These are phyloP conservation scores for Gracilariopsis chorda DNA, from an alignment of 23 red algal genomes.

Conservation along the genomic window DNA sequence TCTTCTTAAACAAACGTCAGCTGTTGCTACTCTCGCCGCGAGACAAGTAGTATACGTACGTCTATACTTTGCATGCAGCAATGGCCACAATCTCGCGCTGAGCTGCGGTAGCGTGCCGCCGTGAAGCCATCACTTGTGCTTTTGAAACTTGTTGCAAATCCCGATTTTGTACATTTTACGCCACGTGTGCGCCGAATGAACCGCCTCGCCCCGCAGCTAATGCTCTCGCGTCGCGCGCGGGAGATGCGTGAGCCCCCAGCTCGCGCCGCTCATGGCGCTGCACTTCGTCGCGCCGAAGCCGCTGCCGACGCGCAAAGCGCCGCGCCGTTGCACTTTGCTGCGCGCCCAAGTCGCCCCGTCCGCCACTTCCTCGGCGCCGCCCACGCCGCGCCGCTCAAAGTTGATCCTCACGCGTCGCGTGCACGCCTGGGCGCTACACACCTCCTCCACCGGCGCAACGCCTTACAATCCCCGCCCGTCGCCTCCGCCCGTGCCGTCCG, in stretches of 20 bases:
- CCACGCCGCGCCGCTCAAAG: slow-evolving; percentile 34
- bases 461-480: neutral
- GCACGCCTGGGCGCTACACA: neutral
- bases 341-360: neutral
- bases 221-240: neutral
- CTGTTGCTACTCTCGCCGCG: no score
- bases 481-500: neutral
- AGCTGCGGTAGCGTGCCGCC: no score
- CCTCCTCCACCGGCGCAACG: neutral
- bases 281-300: neutral
- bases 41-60: no score
- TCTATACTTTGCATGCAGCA: no score
- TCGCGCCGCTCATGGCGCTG: neutral
- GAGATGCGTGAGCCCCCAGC: neutral
- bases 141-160: no score
- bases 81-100: no score
- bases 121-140: no score
- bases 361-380: neutral
- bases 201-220: no score
- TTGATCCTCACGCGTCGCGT: slow-evolving; percentile 54
- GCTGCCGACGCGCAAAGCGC: neutral
- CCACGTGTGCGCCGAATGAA: no score
- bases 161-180: no score
- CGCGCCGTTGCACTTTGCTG: neutral
- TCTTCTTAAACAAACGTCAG: no score